Evolutionary conservation across 2,329 filamentous ascomycete species (phyloP), one percentile per base, ranked within the genome.

Genomic region (Arachnomyces sp.): DNA sequence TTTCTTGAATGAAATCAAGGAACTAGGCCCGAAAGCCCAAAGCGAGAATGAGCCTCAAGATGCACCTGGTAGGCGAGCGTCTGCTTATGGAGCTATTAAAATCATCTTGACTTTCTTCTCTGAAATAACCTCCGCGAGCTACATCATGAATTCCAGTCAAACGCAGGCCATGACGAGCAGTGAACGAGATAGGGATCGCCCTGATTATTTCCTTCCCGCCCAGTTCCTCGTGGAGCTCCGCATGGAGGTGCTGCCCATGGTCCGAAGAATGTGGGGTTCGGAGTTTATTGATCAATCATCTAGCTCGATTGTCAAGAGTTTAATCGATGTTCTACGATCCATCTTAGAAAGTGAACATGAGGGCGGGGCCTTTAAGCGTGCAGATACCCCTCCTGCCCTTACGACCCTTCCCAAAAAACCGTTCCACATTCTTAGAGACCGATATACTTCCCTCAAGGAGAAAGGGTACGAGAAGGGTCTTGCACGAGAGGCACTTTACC

Each of bases 161-260:
- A 78, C 80, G 7, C 65, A 69, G 33, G 64, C 69, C 17, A 68
- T 80, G 59, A 63, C 59, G 32, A 67, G 67, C n/a, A 64, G 63
- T 40, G 74, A 79, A 7, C 68, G 73, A 33, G 75, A 80, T 36
- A 65, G 73, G 28, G 69, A 72, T 36, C 68, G 72, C 18, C 61
- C 73, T 7, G 77, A 82, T 51, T 77, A 73, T 52, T 86, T 85
- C 58, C 67, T 72, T 7, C 74, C 80, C 11, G 71, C 77, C 1
- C 90, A 95, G 52, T 84, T 96, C 40, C 69, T 95, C 11, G 80
- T 96, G 4, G 90, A 96, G 59, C 66, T 96, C 31, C 82, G 92
- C 31, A 79, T 84, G 64, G 78, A 81, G 17, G 78, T 95, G 17
- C 67, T 95, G 11, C 86, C 88, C 1, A 77, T 83, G 34, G 75